Evolutionary conservation across 2,329 filamentous ascomycete genomes (phyloP), one percentile per base, ranked within the genome.

Genomic region (Fusarium sp.): DNA sequence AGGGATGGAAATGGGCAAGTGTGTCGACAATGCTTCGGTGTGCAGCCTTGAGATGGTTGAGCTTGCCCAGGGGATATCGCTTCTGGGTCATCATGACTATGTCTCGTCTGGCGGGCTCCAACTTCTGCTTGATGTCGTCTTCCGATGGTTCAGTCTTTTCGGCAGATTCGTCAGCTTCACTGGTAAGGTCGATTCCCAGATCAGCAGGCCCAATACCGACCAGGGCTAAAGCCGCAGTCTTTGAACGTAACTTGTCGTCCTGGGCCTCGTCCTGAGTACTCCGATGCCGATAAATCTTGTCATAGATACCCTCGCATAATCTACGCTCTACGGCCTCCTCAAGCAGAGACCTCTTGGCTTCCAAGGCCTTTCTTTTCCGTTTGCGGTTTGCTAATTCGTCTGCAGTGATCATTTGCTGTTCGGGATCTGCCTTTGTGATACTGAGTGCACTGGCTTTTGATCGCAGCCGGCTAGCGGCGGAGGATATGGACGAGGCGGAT

Each of bases 21-120:
- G 93, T 93, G 74, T 98, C 94, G 44, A 99, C 95, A 63, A 99
- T 98, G 64, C 89, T 90, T 79, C 96, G 96, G 76, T 98, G 95
- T 4, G 92, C 91, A 35, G 89, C 88, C 65, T 93, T 96, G 53
- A 99, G 83, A 70, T 93, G 89, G 70, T 93, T 91, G 38, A 98
- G 84, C 78, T 99, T 99, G 15, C 93, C 95, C 2, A 97, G 80
- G 1, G 95, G 95, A 73, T 93, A 96, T 65, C 89, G 89, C 65
- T 92, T 91, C 56, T 93, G 85, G 72, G 92, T 89, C 94, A 99
- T 98, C 59, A 85, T 85, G 41, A 87, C 82, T 44, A 99, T 79
- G 58, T 91, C 89, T 48, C 70, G 68, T 60, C 89, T 82, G 3
- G 94, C 93, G 43, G 85, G 82, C 42, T 88, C 86, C 36, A 98